phyloP scores from a whole-genome alignment of 768 basidiomycete species.

The Harrya chromipes region DNA sequence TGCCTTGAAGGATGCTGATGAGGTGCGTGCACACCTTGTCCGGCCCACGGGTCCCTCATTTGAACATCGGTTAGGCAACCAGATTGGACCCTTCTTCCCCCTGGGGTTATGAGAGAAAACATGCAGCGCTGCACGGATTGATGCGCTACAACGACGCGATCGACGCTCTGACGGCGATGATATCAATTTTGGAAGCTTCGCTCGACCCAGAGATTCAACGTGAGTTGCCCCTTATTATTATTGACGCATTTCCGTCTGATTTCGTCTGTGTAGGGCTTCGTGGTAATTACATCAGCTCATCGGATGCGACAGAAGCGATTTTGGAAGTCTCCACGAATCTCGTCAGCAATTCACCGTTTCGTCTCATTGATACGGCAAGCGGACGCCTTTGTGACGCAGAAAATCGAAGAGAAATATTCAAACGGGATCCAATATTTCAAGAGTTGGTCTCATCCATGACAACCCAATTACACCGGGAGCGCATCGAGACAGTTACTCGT shows the following conservation, averaged over 20 bases:
- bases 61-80: conserved; percentile 5
- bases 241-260: not conserved
- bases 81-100: conserved; percentile 10
- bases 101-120: conserved; percentile 13
- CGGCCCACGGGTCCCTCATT: not conserved
- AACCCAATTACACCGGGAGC: conserved; percentile 3
- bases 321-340: not conserved
- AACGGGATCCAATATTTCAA: conserved; percentile 7
- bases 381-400: conserved; percentile 19
- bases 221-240: not conserved
- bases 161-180: conserved; percentile 4
- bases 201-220: conserved; percentile 9
- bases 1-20: conserved; percentile 15
- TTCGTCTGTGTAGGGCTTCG: conserved; percentile 4
- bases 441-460: conserved; percentile 17
- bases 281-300: conserved; percentile 9
- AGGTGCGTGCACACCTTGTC: conserved; percentile 5
- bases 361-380: conserved; percentile 20
- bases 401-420: conserved; percentile 10
- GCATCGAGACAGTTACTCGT: conserved; percentile 1
- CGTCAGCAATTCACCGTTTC: conserved; percentile 4
- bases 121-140: conserved; percentile 11
- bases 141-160: conserved; percentile 12
- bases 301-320: conserved; percentile 1
- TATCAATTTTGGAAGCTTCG: conserved; percentile 9